A percentile compares a stretch with the other conserved stretches of the same genome.
Evolutionary conservation across 2,329 filamentous ascomycete species (phyloP).

Genomic region (Aureobasidium sp.): DNA sequence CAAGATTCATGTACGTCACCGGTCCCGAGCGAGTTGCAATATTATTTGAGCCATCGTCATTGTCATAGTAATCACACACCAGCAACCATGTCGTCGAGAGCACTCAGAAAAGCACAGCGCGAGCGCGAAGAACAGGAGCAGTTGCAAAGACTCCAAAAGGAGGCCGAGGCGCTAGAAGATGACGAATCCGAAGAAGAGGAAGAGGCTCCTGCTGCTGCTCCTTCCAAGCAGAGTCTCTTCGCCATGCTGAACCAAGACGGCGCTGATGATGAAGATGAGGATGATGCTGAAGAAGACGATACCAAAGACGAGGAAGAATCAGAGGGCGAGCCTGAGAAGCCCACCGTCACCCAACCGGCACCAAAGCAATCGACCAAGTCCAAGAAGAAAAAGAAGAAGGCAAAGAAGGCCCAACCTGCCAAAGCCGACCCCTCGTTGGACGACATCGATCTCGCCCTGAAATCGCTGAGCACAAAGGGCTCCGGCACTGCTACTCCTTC

Average conservation of each 20-base stretch:
- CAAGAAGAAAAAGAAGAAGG: conserved; percentile 45
- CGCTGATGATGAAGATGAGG: conserved; percentile 12
- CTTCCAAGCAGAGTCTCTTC: conserved; percentile 36
- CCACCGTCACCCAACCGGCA: neutral
- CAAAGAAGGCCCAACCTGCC: conserved; percentile 41
- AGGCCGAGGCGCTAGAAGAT: conserved; percentile 23
- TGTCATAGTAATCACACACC: neutral
- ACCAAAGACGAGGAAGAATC: conserved; percentile 26
- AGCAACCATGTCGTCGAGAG: conserved; percentile 52
- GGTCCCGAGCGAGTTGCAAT: neutral
- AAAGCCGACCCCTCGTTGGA: conserved; percentile 35
- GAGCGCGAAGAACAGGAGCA: conserved; percentile 51
- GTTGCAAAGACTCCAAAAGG: conserved; percentile 28
- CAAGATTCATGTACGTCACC: neutral
- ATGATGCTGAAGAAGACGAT: conserved; percentile 26
- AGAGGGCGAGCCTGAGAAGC: conserved; percentile 21
- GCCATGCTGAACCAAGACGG: conserved; percentile 36
- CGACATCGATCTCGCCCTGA: conserved; percentile 58
- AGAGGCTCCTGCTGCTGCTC: conserved; percentile 10
- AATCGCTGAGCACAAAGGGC: conserved; percentile 40
- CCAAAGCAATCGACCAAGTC: conserved; percentile 19
- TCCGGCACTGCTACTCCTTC: conserved; percentile 20
- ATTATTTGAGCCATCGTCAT: neutral
- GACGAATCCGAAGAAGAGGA: conserved; percentile 24
- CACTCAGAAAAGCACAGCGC: conserved; percentile 55